Base-by-base conservation (phyloP, 2,329 filamentous ascomycete genomes). In the Chalaropsis ovoidea region DNA sequence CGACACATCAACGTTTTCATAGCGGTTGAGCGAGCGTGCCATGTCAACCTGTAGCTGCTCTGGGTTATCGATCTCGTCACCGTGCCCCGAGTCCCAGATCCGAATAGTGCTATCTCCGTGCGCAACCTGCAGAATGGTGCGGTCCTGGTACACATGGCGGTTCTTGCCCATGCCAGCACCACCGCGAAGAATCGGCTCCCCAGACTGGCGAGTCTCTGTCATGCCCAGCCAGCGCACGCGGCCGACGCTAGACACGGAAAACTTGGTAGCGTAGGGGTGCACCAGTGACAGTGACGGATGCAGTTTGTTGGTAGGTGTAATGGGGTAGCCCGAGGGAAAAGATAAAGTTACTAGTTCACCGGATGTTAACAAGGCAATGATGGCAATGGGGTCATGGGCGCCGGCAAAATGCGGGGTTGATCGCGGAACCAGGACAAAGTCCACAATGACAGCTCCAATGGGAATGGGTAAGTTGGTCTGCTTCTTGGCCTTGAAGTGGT, bases 71-170 rank as follows among this genome's bases (percentile, higher is more conserved):
- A 99, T 88, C 71, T 96, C 90, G 72, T 99, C 94, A 15, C 85
- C 89, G 71, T 95, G 89, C 0, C 94, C 94, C 22, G 87, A 84
- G 75, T 99, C 94, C 91, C 92, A 99, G 6, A 97, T 79, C 41
- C 92, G 82, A n/a, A 99, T 80, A 0, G 89, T 95, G 64, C 92
- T 90, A 75, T 99, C 94, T 2, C 87, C 90, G 74, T 99, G 93
- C 0, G 90, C 87, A 3, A 89, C 90, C 68, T 93, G 88, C 6
- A 96, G 82, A 56, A 97, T 83, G 66, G 91, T 95, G 61, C 94
- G 84, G 68, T 86, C 82, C 71, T 96, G 91, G 70, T 89, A 92
- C 68, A 89, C 80, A 71, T 90, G 89, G 49, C 89, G 78, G 6
- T 86, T 84, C 69, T 85, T 84, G 4, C 81, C 79, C 1, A 83